Base-by-base conservation (phyloP, 371 early-diverging fungal genomes). In the Massospora cicadina region DNA sequence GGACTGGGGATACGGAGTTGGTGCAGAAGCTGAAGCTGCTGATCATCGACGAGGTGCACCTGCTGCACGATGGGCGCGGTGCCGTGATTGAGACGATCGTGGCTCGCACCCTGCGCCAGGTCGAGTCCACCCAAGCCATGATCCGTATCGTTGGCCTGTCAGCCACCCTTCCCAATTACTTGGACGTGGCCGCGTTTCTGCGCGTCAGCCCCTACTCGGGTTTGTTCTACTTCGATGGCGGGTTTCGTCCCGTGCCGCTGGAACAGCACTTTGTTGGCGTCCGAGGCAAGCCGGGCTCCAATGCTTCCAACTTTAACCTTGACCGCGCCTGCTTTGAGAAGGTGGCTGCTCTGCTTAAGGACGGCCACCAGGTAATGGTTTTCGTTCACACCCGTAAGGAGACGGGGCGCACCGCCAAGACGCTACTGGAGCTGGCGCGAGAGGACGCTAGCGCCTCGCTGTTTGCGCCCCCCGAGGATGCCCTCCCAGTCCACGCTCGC, bases 31-130 rank as follows among this genome's bases (percentile, higher is more conserved):
- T 95, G 1, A 79, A 81, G 57, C 75, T 99, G 58, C 75, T 99
- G 60, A 93, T 99, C 60, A 88, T 99, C 68, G 99, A 99, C 77
- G 99, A 99, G 78, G 98, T 99, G 1, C 99, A 99, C 75, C 71
- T 99, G 70, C 78, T 99, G 55, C 93, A 98, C 68, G 99, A 99
- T 74, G 95, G 90, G 60, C 90, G 99, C 70, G 99, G 99, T 65
- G 81, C 97, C 25, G 98, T 98, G 7, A 81, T 99, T 65, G 99
- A 99, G 74, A 87, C 90, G 63, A 86, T 99, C 61, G 89, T 99
- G 65, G 93, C 97, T 24, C 80, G 99, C 68, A 95, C 98, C 0
- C 78, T 90, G 67, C 83, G 98, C 27, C 89, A 92, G 68, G 79
- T 93, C 10, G 98, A 97, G 71, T 79, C 90, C 10, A 86, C 84